phyloP scores from a whole-genome alignment of 441 rosid genomes.

The Biscutella laevigata region DNA sequence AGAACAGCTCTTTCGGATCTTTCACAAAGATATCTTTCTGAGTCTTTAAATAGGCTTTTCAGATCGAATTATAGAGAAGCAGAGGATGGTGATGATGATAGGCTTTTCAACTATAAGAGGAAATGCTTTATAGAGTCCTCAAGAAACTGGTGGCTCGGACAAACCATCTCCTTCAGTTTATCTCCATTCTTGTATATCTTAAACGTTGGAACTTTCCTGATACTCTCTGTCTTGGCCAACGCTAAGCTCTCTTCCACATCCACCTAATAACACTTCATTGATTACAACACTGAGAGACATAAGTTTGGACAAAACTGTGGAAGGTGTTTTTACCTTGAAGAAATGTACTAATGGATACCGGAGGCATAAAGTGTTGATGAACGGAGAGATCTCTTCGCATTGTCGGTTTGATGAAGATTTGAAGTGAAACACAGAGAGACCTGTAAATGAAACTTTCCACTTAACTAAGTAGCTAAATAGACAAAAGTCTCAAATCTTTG shows the following conservation, averaged over 20 bases:
- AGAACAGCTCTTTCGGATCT: conserved; percentile 15
- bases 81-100: conserved; percentile 12
- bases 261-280: conserved; percentile 25
- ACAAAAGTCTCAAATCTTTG: neutral
- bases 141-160: conserved; percentile 40
- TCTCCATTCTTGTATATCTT: conserved; percentile 46
- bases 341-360: conserved; percentile 55
- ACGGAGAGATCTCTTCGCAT: conserved; percentile 52
- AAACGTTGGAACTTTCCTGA: conserved; percentile 41
- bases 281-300: neutral
- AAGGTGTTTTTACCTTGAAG: conserved; percentile 34
- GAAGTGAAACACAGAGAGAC: conserved; percentile 52
- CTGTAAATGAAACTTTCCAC: conserved; percentile 23
- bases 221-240: conserved; percentile 34
- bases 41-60: conserved; percentile 14
- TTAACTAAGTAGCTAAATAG: neutral
- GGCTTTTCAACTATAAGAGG: conserved; percentile 20
- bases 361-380: conserved; percentile 46
- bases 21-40: conserved; percentile 10
- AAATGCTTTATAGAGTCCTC: conserved; percentile 39
- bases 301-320: neutral
- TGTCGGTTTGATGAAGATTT: conserved; percentile 35
- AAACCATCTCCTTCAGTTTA: conserved; percentile 45
- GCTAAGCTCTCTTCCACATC: conserved; percentile 42
- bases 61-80: conserved; percentile 5